Conservation (phyloP, 441 rosid genomes). For the Adansonia gregorii region DNA sequence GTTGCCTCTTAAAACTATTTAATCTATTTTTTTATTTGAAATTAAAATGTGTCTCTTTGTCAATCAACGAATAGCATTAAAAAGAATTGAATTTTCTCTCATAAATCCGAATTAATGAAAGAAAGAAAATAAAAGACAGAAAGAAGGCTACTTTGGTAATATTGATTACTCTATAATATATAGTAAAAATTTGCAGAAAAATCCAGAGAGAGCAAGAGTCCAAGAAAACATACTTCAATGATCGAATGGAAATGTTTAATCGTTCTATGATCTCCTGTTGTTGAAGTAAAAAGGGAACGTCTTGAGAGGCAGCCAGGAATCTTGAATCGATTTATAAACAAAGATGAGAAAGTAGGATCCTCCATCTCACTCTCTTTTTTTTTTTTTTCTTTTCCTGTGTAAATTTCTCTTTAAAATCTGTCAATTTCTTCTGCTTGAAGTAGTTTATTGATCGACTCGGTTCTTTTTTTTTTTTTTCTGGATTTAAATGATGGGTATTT, state of each 20-base stretch:
- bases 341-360: slow-evolving; percentile 26
- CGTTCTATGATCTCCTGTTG: neutral
- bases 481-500: slow-evolving; percentile 7
- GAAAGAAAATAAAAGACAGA: too few species aligned
- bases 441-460: slow-evolving; percentile 20
- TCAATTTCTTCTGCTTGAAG: neutral
- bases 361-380: neutral
- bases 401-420: neutral
- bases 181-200: neutral
- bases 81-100: neutral
- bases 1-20: too few species aligned
- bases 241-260: neutral
- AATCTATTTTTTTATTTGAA: neutral
- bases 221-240: neutral
- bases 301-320: slow-evolving; percentile 16
- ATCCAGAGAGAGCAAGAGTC: neutral
- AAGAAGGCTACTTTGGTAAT: slow-evolving; percentile 6
- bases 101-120: neutral
- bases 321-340: slow-evolving; percentile 16
- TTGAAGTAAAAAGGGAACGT: neutral
- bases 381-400: neutral
- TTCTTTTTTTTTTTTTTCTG: neutral
- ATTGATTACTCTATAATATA: neutral
- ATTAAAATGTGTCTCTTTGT: neutral
- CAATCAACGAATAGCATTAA: neutral